These are phyloP conservation scores for Pelargonium myrrhifolium DNA, from an alignment of 441 rosid genomes.

Conservation along the genomic window DNA sequence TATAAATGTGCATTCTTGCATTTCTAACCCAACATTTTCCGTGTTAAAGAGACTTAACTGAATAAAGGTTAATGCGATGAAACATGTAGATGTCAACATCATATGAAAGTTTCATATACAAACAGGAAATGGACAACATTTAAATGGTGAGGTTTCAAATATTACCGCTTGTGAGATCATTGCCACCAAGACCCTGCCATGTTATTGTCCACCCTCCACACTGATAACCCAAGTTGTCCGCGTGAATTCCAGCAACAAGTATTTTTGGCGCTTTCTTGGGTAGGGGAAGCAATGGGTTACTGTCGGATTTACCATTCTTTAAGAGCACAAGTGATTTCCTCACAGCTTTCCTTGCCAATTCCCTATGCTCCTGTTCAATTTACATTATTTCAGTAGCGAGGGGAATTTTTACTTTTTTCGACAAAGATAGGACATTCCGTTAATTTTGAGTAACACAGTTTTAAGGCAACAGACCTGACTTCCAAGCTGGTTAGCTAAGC, in stretches of 20 bases:
- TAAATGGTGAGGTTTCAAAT: background rate
- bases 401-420: background rate
- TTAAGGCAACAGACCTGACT: constrained; percentile 27
- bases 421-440: too few species aligned
- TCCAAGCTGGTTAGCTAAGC: constrained; percentile 41
- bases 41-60: too few species aligned
- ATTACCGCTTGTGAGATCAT: constrained; percentile 26
- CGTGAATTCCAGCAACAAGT: constrained; percentile 51
- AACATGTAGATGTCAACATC: too few species aligned
- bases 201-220: constrained; percentile 69
- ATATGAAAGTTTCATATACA: too few species aligned
- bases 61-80: too few species aligned
- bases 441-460: background rate
- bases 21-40: too few species aligned
- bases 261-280: constrained; percentile 43
- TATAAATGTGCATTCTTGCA: too few species aligned
- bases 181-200: constrained; percentile 57
- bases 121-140: too few species aligned
- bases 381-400: background rate
- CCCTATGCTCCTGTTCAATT: constrained; percentile 45
- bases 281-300: constrained; percentile 42
- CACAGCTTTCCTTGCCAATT: constrained; percentile 62
- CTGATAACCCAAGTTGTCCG: constrained; percentile 53
- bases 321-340: constrained; percentile 60
- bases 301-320: constrained; percentile 42